These are phyloP conservation scores for Aquilaria agallochum DNA, from an alignment of 441 rosid species.

Conservation along the genomic window DNA sequence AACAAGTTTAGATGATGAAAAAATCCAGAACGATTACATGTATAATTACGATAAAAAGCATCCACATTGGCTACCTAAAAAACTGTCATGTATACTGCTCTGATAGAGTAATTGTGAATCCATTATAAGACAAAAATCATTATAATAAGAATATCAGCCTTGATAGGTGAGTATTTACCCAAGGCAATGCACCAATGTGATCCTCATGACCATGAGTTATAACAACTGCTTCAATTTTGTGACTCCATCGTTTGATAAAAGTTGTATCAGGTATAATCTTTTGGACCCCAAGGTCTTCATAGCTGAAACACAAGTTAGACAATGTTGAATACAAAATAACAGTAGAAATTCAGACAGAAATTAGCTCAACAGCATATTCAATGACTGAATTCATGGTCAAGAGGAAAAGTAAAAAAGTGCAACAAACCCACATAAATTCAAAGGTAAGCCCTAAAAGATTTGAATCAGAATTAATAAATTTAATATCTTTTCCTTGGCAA, in stretches of 20 bases:
- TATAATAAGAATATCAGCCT: constrained; percentile 2
- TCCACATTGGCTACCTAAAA: no score
- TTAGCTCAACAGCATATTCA: constrained; percentile 2
- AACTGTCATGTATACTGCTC: no score
- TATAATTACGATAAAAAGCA: no score
- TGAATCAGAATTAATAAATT: no score
- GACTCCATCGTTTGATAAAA: constrained; percentile 91
- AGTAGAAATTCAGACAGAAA: not conserved
- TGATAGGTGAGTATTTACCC: constrained; percentile 56
- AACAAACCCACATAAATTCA: no score
- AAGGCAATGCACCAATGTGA: constrained; percentile 99
- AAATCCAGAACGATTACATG: not conserved
- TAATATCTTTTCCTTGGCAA: no score
- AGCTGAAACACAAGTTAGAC: constrained; percentile 39
- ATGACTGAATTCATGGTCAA: not conserved
- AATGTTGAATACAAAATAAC: constrained; percentile 16
- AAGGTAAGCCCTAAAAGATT: no score
- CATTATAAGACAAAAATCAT: no score
- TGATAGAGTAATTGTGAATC: no score
- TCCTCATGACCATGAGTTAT: constrained; percentile 99
- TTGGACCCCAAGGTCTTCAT: constrained; percentile 92
- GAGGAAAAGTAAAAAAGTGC: no score
- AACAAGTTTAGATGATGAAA: not conserved
- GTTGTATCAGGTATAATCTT: constrained; percentile 93
- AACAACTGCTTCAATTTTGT: constrained; percentile 93